Conservation (phyloP, 495 filamentous ascomycete genomes). For the Trichoderma parareesei region DNA sequence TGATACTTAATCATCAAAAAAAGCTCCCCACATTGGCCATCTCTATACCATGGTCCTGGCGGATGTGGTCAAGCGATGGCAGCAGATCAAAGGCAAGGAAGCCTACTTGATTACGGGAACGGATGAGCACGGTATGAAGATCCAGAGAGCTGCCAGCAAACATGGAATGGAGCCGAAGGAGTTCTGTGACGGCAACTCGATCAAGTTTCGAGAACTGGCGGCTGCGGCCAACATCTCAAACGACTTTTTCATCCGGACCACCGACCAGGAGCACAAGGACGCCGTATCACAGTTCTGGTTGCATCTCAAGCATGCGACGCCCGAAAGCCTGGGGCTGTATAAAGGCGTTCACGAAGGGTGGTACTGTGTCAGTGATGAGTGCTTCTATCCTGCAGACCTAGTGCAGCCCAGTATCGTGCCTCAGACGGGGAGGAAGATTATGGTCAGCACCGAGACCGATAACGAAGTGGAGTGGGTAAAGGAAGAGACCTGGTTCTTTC, state of each 20-base stretch:
- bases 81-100: conserved; percentile 57
- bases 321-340: conserved; percentile 72
- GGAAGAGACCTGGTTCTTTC: conserved; percentile 94
- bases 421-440: conserved; percentile 68
- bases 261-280: conserved; percentile 69
- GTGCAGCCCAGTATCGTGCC: conserved; percentile 70
- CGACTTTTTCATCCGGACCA: conserved; percentile 87
- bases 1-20: conserved; percentile 22
- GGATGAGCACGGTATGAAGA: conserved; percentile 98
- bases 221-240: conserved; percentile 56
- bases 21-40: conserved; percentile 91
- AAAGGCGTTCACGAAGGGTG: conserved; percentile 81
- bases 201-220: conserved; percentile 62
- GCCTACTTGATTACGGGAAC: conserved; percentile 83
- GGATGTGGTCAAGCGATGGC: conserved; percentile 90
- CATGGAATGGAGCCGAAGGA: conserved; percentile 44
- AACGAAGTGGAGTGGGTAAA: conserved; percentile 91
- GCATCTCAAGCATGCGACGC: conserved; percentile 42
- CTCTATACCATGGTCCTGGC: conserved; percentile 86
- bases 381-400: conserved; percentile 74
- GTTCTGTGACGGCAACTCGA: conserved; percentile 54
- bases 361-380: conserved; percentile 96
- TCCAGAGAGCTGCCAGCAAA: conserved; percentile 72
- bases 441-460: conserved; percentile 79
- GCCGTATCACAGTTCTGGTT: conserved; percentile 90